Evolutionary conservation across 345 rosid genomes (phyloP).

Genomic region (Hibiscus mutabilis): DNA sequence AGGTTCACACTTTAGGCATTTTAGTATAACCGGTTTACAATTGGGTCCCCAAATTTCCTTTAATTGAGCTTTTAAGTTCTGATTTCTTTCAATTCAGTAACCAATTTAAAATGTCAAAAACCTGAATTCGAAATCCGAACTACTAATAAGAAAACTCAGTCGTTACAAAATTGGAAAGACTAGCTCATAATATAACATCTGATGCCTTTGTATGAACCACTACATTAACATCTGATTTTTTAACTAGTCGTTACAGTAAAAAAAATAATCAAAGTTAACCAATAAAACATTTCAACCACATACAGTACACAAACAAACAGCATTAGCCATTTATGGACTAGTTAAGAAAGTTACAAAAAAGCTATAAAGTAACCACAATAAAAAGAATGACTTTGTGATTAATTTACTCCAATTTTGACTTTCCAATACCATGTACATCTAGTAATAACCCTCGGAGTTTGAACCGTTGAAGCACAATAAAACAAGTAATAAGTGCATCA

Average conservation of each 20-base stretch:
- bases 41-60: no score
- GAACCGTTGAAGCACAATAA: slow-evolving; percentile 48
- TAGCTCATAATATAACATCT: no score
- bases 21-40: no score
- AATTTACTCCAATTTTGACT: slow-evolving; percentile 47
- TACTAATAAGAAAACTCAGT: no score
- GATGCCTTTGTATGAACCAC: not conserved
- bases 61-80: no score
- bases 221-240: no score
- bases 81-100: no score
- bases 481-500: slow-evolving; percentile 3
- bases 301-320: not conserved
- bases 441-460: slow-evolving; percentile 75
- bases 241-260: no score
- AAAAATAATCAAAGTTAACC: not conserved
- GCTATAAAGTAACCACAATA: not conserved
- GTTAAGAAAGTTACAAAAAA: not conserved
- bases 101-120: no score
- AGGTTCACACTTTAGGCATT: no score
- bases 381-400: not conserved
- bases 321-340: not conserved
- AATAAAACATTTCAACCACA: not conserved
- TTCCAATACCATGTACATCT: slow-evolving; percentile 78
- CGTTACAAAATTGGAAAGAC: no score
- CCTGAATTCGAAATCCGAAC: no score